Evolutionary conservation across 495 filamentous ascomycete species (phyloP).

Genomic region (Penicilliopsis zonata): DNA sequence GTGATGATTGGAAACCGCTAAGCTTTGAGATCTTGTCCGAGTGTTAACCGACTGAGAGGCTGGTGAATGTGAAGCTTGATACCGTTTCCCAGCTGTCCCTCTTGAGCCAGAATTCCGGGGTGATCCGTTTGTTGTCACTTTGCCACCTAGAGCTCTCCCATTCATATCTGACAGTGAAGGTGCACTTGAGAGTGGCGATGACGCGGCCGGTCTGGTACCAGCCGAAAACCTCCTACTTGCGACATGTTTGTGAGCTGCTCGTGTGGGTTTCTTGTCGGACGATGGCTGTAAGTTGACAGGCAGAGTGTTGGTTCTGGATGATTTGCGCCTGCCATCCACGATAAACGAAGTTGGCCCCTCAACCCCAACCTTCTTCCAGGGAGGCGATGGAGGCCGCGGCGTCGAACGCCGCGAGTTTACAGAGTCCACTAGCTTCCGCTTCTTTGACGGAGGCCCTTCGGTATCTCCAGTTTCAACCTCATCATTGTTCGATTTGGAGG

Average conservation of each 20-base stretch:
- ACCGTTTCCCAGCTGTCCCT: slow-evolving; percentile 12
- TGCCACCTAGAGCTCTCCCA: slow-evolving; percentile 21
- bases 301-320: slow-evolving; percentile 65
- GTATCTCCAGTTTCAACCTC: slow-evolving; percentile 21
- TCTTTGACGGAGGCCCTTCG: slow-evolving; percentile 54
- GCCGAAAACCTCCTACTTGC: slow-evolving; percentile 12
- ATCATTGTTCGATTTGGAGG: slow-evolving; percentile 20
- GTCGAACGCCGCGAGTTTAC: slow-evolving; percentile 32
- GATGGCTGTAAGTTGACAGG: slow-evolving; percentile 58
- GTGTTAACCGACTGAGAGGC: slow-evolving; percentile 16
- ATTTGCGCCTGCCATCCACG: slow-evolving; percentile 74
- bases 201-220: slow-evolving; percentile 14
- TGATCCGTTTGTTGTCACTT: slow-evolving; percentile 20
- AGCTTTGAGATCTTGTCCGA: slow-evolving; percentile 23
- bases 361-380: slow-evolving; percentile 82
- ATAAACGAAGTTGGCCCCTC: slow-evolving; percentile 81
- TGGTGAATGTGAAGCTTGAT: slow-evolving; percentile 19
- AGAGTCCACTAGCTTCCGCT: slow-evolving; percentile 51
- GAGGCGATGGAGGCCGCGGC: slow-evolving; percentile 57
- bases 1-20: slow-evolving; percentile 6
- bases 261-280: slow-evolving; percentile 50
- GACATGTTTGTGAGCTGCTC: slow-evolving; percentile 25
- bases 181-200: slow-evolving; percentile 23
- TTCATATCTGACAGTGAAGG: slow-evolving; percentile 19
- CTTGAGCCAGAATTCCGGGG: slow-evolving; percentile 14